Evolutionary conservation across 495 filamentous ascomycete species (phyloP).

Genomic region (Podospora fimiseda): DNA sequence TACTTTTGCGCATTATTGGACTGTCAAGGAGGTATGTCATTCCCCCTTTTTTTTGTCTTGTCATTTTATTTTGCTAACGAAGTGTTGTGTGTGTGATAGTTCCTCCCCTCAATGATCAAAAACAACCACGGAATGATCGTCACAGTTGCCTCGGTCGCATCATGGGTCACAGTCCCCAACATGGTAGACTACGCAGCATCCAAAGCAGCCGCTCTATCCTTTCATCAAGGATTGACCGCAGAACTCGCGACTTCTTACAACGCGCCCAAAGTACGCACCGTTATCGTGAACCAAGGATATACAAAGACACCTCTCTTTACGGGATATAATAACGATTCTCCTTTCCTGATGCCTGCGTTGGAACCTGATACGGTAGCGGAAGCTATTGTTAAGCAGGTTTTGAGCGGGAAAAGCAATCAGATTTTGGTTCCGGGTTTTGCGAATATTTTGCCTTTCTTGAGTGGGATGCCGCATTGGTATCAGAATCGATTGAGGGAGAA

Average conservation of each 20-base stretch:
- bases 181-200: slow-evolving; percentile 63
- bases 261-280: slow-evolving; percentile 58
- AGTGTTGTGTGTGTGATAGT: too few species aligned
- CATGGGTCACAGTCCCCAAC: slow-evolving; percentile 53
- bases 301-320: slow-evolving; percentile 55
- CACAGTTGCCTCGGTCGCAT: slow-evolving; percentile 60
- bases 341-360: slow-evolving; percentile 50
- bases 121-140: slow-evolving; percentile 68
- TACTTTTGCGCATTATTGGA: slow-evolving; percentile 60
- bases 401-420: slow-evolving; percentile 51
- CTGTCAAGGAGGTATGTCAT: slow-evolving; percentile 32
- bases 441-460: slow-evolving; percentile 26
- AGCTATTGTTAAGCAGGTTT: slow-evolving; percentile 53
- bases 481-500: slow-evolving; percentile 29
- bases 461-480: slow-evolving; percentile 43
- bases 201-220: slow-evolving; percentile 60
- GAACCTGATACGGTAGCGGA: slow-evolving; percentile 60
- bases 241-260: slow-evolving; percentile 56
- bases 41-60: too few species aligned
- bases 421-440: slow-evolving; percentile 47
- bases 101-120: slow-evolving; percentile 59
- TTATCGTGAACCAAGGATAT: slow-evolving; percentile 60
- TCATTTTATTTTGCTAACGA: too few species aligned
- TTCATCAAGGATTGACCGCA: slow-evolving; percentile 63
- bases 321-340: slow-evolving; percentile 47